phyloP scores from a whole-genome alignment of 1,284 basidiomycete species.

The Ustilago crameri region DNA sequence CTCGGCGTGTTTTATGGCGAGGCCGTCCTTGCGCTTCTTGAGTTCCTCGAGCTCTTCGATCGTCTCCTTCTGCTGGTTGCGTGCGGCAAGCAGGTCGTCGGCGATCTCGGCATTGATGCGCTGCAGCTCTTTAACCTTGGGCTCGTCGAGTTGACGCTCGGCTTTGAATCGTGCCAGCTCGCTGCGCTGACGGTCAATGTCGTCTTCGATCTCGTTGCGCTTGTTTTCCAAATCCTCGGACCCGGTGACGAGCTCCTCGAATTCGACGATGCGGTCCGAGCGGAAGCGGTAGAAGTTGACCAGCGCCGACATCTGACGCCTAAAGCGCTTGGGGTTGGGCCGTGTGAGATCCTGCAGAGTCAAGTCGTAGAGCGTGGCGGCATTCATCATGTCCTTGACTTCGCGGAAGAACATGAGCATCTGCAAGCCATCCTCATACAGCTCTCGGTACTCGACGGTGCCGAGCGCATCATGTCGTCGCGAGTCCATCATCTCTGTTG shows the following conservation, averaged over 20 bases:
- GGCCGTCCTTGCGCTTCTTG: conserved; percentile 47
- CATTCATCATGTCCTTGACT: conserved; percentile 64
- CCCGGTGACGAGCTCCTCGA: conserved; percentile 74
- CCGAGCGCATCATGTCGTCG: conserved; percentile 42
- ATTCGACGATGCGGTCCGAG: conserved; percentile 69
- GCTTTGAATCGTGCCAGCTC: conserved; percentile 66
- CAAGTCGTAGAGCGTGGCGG: conserved; percentile 62
- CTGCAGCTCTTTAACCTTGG: conserved; percentile 76
- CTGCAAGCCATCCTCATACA: conserved; percentile 58
- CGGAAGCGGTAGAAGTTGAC: conserved; percentile 67
- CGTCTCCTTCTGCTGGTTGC: conserved; percentile 52
- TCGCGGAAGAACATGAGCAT: conserved; percentile 63
- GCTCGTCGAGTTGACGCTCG: conserved; percentile 72
- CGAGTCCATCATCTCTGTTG: conserved; percentile 58
- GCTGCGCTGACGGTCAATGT: conserved; percentile 73
- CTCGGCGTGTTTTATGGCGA: conserved; percentile 55
- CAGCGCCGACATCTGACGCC: conserved; percentile 64
- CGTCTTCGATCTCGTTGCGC: conserved; percentile 72
- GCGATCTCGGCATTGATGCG: conserved; percentile 84
- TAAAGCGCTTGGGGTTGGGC: conserved; percentile 63
- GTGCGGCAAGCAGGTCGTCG: conserved; percentile 73
- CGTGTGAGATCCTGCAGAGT: conserved; percentile 63
- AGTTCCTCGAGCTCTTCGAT: conserved; percentile 54
- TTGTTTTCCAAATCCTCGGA: conserved; percentile 75
- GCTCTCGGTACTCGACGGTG: conserved; percentile 50